Base-by-base conservation (phyloP, 768 basidiomycete genomes). In the Goffeauzyma gilvescens region DNA sequence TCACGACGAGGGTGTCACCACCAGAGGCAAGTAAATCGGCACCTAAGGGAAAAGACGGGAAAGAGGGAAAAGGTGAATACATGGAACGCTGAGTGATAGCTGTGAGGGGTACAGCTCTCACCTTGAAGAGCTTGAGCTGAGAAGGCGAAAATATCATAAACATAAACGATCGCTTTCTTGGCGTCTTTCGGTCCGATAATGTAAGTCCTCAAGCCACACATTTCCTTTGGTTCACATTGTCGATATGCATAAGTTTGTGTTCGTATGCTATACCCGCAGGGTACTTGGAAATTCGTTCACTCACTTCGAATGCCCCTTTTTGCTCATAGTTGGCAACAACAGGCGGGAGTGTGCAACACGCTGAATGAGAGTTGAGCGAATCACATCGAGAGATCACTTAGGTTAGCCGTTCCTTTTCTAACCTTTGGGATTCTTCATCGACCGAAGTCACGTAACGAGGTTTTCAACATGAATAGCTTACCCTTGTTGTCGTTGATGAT, bases 1-100 rank as follows among this genome's bases (percentile, higher is more conserved):
- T 75, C 54, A 74, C 67, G 23, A 79, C 74, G 15, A n/a, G n/a
- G n/a, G 66, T 68, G 26, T 71, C 72, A 4, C 72, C 69, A 26
- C 75, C 59, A 8, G 69, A 62, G 2, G 75, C 73, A 40, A 78
- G 64, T 28, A 78, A 71, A 52, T 78, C 76, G 32, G 75, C 76
- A 23, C 75, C n/a, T n/a, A n/a, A n/a, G n/a, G n/a, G n/a, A n/a
- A n/a, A n/a, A n/a, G n/a, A n/a, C n/a, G n/a, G n/a, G n/a, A n/a
- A n/a, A n/a, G n/a, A n/a, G n/a, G n/a, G n/a, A n/a, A n/a, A n/a
- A n/a, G n/a, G n/a, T n/a, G n/a, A n/a, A n/a, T n/a, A n/a, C n/a
- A n/a, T n/a, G n/a, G n/a, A n/a, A n/a, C n/a, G n/a, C n/a, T n/a
- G n/a, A n/a, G n/a, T n/a, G n/a, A n/a, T n/a, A n/a, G n/a, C n/a